These are phyloP conservation scores for Lecanicillium sp. DNA, from an alignment of 2,329 filamentous ascomycete species.

Conservation along the genomic window DNA sequence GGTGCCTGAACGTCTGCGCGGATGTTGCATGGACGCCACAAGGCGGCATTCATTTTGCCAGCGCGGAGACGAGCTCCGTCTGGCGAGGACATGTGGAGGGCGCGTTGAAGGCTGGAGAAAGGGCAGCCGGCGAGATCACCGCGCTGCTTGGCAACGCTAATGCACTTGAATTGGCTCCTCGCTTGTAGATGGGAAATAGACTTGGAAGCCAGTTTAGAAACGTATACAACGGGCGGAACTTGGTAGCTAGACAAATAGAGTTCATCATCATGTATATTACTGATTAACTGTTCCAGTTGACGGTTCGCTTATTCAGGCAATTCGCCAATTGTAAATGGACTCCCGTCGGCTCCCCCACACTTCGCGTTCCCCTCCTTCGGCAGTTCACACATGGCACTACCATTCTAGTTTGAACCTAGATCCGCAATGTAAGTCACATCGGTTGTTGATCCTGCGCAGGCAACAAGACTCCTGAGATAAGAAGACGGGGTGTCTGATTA, in stretches of 20 bases:
- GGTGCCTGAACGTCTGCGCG: constrained; percentile 15
- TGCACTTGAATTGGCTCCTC: neutral
- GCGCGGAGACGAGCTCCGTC: constrained; percentile 18
- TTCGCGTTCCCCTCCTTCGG: constrained; percentile 22
- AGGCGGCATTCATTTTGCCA: constrained; percentile 19
- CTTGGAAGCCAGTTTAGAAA: constrained; percentile 8
- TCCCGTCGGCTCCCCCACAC: neutral
- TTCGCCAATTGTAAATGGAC: too few species aligned
- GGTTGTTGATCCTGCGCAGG: neutral
- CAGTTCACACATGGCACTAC: constrained; percentile 26
- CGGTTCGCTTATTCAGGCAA: too few species aligned
- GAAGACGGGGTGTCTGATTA: too few species aligned
- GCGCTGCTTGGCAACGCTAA: neutral
- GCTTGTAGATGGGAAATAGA: too few species aligned
- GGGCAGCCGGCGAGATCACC: constrained; percentile 16
- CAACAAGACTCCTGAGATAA: too few species aligned
- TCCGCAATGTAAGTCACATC: neutral
- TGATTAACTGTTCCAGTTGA: too few species aligned
- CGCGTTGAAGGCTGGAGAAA: constrained; percentile 18
- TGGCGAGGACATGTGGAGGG: constrained; percentile 22
- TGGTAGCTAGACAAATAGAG: too few species aligned
- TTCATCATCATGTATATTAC: too few species aligned
- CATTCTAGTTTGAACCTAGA: constrained; percentile 19
- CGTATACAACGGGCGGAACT: constrained; percentile 21
- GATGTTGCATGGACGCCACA: constrained; percentile 16